Conservation (phyloP, 1,139 yeast species). For the Waltiozyma sp. region DNA sequence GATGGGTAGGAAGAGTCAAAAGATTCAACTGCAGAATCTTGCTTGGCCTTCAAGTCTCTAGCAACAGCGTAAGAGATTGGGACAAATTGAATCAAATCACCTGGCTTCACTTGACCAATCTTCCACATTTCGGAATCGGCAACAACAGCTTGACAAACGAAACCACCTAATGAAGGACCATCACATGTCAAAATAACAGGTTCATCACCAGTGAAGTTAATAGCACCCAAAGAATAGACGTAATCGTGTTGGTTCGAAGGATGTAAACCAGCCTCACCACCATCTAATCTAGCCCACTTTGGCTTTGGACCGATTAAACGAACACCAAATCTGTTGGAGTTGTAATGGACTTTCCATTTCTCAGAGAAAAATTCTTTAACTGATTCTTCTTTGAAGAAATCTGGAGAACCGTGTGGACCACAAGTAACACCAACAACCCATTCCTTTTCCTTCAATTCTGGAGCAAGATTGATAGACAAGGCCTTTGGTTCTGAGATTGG, state of each 20-base stretch:
- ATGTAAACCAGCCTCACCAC: conserved; percentile 96
- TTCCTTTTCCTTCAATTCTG: conserved; percentile 34
- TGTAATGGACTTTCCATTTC: conserved; percentile 92
- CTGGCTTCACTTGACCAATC: conserved; percentile 94
- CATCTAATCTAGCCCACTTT: conserved; percentile 91
- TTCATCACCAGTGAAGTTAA: conserved; percentile 96
- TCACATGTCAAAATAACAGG: conserved; percentile 95
- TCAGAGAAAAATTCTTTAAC: conserved; percentile 62
- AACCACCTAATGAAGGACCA: conserved; percentile 96
- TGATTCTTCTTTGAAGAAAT: conserved; percentile 73
- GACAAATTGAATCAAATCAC: conserved; percentile 70
- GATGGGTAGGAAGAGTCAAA: conserved; percentile 34
- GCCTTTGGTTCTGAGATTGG: conserved; percentile 55
- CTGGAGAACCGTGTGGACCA: conserved; percentile 98
- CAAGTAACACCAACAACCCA: conserved; percentile 92
- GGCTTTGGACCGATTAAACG: conserved; percentile 94
- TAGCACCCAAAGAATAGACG: conserved; percentile 91
- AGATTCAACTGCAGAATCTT: conserved; percentile 40
- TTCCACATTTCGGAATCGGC: conserved; percentile 97
- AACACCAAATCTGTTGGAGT: conserved; percentile 93
- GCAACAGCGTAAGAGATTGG: conserved; percentile 69
- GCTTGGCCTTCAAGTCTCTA: conserved; percentile 44
- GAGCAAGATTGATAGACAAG: conserved; percentile 50
- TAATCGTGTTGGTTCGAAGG: conserved; percentile 97
- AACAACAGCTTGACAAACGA: conserved; percentile 92